Conservation (phyloP, 257 asterid species). For the Agastache rugosa region DNA sequence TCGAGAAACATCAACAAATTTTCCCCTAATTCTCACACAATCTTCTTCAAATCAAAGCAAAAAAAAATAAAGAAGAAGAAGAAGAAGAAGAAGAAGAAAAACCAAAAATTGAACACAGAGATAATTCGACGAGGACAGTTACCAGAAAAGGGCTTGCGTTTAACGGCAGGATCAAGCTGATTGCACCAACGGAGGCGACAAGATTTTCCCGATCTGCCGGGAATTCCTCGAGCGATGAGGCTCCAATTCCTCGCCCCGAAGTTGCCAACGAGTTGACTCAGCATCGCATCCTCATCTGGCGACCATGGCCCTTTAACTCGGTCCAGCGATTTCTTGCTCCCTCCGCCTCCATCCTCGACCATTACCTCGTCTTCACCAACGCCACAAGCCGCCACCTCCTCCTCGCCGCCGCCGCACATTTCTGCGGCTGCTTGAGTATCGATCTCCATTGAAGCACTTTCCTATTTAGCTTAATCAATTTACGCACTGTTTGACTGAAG, state of each 20-base stretch:
- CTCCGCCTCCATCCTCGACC: constrained; percentile 42
- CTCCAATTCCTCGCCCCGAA: constrained; percentile 93
- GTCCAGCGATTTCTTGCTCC: constrained; percentile 50
- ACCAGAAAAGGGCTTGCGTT: constrained; percentile 90
- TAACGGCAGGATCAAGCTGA: constrained; percentile 87
- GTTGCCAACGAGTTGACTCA: constrained; percentile 65
- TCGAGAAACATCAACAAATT: background rate
- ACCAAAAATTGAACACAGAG: background rate
- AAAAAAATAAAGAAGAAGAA: background rate
- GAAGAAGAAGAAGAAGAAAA: too few relatives aligned
- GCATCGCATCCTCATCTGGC: constrained; percentile 76
- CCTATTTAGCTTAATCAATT: background rate
- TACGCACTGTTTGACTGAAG: constrained; percentile 31
- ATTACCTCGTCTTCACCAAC: constrained; percentile 38
- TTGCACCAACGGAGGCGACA: constrained; percentile 97
- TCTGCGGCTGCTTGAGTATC: constrained; percentile 35
- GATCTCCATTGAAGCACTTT: constrained; percentile 36
- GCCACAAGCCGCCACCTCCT: constrained; percentile 37
- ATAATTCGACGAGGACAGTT: background rate
- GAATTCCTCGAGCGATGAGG: constrained; percentile 82
- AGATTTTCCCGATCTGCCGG: constrained; percentile 91
- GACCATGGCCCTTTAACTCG: constrained; percentile 96
- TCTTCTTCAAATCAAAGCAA: background rate
- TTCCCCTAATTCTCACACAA: background rate
- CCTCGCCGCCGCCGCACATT: constrained; percentile 42